Evolutionary conservation across 306 rosid species (phyloP), one percentile per base, ranked within the genome.

Genomic region (barrel medic (Medicago truncatula)): DNA sequence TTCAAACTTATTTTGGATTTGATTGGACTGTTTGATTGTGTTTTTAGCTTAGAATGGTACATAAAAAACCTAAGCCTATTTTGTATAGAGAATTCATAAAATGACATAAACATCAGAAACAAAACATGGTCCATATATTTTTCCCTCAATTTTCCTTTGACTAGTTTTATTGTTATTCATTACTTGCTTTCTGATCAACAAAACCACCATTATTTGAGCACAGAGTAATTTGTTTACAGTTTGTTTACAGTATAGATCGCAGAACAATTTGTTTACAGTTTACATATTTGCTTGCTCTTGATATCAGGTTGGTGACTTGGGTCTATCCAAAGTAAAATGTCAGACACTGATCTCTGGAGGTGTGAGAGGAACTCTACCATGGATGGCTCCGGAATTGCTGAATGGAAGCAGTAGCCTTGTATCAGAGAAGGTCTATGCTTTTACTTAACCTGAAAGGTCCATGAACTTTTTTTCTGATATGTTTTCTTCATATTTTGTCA

Each of bases 301-400:
- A 74, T 70, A 54, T 65, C 84, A 93, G 96, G 97, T 93, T 71
- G 97, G 96, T 67, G 98, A 93, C 80, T 86, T 89, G 92, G 97
- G 98, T 73, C 91, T 91, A 76, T 93, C 98, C 44, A 93, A 91
- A 87, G 98, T 85, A 85, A 93, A 93, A 87, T 83, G 97, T 75
- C 91, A 89, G 83, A 91, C 98, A 16, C 76, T 87, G 81, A 89
- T 89, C 79, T 91, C 97, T 1, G 98, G 96, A 7, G 97, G 98
- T 71, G 98, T 93, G 83, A 88, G 98, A 65, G 96, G 97, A 83
- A 91, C 97, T 49, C 91, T 93, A 57, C 98, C 97, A 0, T 89
- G 98, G 98, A 93, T 93, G 97, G 98, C 98, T 39, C 96, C 97
- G 2, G 98, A 93, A 76, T 89, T 93, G 72, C 79, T 93, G 86